Evolutionary conservation across 768 basidiomycete genomes (phyloP).

Genomic region (Pleurotus ostreatus): DNA sequence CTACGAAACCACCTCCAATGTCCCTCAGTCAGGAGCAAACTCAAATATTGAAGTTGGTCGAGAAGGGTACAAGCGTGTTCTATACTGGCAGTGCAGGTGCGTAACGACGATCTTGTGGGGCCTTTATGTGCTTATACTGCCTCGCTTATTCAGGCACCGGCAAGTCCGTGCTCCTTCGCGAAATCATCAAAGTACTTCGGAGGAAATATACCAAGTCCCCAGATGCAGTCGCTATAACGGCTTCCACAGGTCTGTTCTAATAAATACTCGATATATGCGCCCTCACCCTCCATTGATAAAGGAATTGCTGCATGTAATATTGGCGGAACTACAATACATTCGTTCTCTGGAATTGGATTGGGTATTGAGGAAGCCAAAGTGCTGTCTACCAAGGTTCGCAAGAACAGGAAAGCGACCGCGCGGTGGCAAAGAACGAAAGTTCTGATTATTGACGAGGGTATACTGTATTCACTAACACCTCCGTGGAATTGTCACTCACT

Average conservation of each 20-base stretch:
- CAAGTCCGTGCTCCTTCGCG: constrained; percentile 90
- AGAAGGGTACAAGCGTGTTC: constrained; percentile 74
- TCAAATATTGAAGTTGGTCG: constrained; percentile 75
- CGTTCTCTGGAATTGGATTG: constrained; percentile 91
- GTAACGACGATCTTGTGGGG: constrained; percentile 20
- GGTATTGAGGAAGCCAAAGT: constrained; percentile 63
- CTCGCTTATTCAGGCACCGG: constrained; percentile 70
- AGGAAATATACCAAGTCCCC: constrained; percentile 45
- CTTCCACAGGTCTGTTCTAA: constrained; percentile 70
- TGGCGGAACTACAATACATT: constrained; percentile 92
- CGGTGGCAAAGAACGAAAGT: constrained; percentile 86
- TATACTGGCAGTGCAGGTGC: constrained; percentile 97
- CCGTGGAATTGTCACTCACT: neutral
- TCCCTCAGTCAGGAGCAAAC: constrained; percentile 84
- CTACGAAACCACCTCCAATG: constrained; percentile 36
- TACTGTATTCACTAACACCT: constrained; percentile 9
- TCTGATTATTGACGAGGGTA: constrained; percentile 80
- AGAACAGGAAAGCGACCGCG: constrained; percentile 77
- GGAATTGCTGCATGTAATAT: constrained; percentile 98
- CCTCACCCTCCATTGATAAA: constrained; percentile 17
- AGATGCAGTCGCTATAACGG: constrained; percentile 89
- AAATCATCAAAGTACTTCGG: constrained; percentile 77
- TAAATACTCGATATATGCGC: neutral
- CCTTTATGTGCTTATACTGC: constrained; percentile 11
- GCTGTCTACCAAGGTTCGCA: constrained; percentile 63